Evolutionary conservation across 2,329 filamentous ascomycete genomes (phyloP).

Genomic region (Neocucurbitaria cava): DNA sequence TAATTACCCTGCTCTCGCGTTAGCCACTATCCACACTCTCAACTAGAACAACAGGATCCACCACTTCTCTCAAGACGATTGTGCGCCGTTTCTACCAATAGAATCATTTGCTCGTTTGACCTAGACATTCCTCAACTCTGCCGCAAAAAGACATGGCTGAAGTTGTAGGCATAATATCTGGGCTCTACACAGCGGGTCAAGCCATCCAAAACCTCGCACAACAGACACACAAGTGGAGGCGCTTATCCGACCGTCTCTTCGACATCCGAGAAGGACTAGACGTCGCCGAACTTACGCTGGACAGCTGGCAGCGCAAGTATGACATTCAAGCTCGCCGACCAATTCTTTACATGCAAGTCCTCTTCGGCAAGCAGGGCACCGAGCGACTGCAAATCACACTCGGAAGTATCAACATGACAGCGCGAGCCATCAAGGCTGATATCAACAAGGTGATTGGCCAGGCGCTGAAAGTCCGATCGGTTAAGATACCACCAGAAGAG

Average conservation of each 20-base stretch:
- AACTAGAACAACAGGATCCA: not conserved
- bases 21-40: not conserved
- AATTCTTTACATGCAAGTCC: constrained; percentile 24
- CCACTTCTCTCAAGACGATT: not conserved
- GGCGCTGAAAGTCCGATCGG: constrained; percentile 19
- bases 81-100: not conserved
- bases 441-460: constrained; percentile 24
- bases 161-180: constrained; percentile 23
- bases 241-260: constrained; percentile 29
- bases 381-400: constrained; percentile 24
- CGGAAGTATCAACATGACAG: constrained; percentile 18
- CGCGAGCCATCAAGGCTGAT: constrained; percentile 17
- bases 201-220: constrained; percentile 25
- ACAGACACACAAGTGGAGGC: constrained; percentile 25
- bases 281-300: constrained; percentile 24
- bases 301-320: constrained; percentile 34
- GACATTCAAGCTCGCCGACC: constrained; percentile 27
- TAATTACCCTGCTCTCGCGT: not conserved
- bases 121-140: not conserved
- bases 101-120: not conserved
- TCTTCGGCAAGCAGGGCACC: constrained; percentile 31
- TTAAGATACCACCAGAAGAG: constrained; percentile 1
- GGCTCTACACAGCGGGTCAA: constrained; percentile 22
- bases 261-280: constrained; percentile 30
- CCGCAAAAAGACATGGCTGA: constrained; percentile 22